A percentile compares a stretch with the other conserved stretches of the same genome.
Conservation (phyloP, 495 filamentous ascomycete species). For the Daldinia childiae region DNA sequence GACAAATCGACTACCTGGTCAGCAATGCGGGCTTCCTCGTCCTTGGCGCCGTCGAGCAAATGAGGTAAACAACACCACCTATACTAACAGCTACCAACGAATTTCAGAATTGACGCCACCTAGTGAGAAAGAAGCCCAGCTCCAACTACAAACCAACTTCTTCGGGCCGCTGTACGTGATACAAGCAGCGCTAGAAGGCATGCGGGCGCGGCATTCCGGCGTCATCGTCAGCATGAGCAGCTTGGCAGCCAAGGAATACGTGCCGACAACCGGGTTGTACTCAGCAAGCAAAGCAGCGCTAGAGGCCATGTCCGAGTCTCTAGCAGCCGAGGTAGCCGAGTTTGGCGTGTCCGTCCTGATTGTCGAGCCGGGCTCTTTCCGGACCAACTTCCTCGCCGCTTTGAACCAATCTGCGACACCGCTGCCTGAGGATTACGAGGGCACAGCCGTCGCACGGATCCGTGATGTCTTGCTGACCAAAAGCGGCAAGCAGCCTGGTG, state of each 20-base stretch:
- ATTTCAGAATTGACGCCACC: background rate
- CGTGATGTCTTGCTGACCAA: conserved; percentile 13
- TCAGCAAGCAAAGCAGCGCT: conserved; percentile 56
- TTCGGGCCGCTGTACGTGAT: conserved; percentile 60
- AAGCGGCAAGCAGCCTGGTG: conserved; percentile 51
- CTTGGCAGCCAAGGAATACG: conserved; percentile 56
- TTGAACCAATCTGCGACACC: conserved; percentile 17
- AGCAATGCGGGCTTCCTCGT: conserved; percentile 61
- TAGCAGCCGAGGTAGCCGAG: conserved; percentile 53
- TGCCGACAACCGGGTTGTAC: conserved; percentile 49
- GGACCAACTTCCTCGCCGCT: conserved; percentile 45
- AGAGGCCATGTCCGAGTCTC: conserved; percentile 47
- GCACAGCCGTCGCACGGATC: conserved; percentile 25
- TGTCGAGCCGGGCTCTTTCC: conserved; percentile 57
- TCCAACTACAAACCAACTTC: conserved; percentile 59
- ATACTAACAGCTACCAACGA: no score
- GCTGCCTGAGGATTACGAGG: conserved; percentile 39
- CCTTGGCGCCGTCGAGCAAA: conserved; percentile 56
- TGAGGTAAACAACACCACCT: conserved; percentile 28
- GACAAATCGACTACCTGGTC: conserved; percentile 60
- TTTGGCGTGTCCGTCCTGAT: conserved; percentile 51
- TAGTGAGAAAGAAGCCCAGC: conserved; percentile 52
- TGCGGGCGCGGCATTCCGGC: conserved; percentile 57
- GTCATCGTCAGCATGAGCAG: conserved; percentile 60
- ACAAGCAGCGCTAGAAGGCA: conserved; percentile 55